Evolutionary conservation across 2,329 filamentous ascomycete species (phyloP), one percentile per base, ranked within the genome.

Genomic region (Anisogramma anomala): DNA sequence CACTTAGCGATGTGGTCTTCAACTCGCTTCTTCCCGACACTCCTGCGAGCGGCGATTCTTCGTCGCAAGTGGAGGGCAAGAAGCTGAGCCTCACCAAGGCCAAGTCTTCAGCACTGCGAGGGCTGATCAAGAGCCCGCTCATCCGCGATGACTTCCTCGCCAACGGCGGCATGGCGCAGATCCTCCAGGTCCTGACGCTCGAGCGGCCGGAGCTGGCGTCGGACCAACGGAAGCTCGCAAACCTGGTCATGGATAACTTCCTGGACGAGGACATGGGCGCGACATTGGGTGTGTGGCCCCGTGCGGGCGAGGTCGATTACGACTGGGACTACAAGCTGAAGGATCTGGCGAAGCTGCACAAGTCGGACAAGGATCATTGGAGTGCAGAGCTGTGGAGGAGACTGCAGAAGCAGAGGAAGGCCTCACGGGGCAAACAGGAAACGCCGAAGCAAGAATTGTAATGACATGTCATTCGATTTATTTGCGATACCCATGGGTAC

Each of bases 261-360:
- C 60, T 83, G n/a, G 78, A 83, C 52, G 68, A 71, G 47, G 67
- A 72, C 42, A 77, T 79, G 67, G 76, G 77, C 30, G 77, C 77
- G 2, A 61, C 63, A 18, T 48, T 69, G 14, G 72, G 74, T 0
- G 59, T 73, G 47, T 81, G 74, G 74, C 75, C 75, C 0, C 61
- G 58, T 53, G 11, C 45, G 48, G 14, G 52, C 48, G 13, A 56
- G 7, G 26, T 59, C 19, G 60, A 58, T 1, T 70, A 74, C 45
- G 72, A 69, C 30, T 79, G 76, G 74, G 72, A 74, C 49, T 71
- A 70, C 53, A 65, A 72, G 42, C 60, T 74, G 4, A 59, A 57
- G 33, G 50, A 52, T 37, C 58, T 70, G 33, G 56, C 57, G 48
- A 58, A 58, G 53, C 50, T 53, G 36, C 59, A 65, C 40, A 59